A percentile compares a stretch with the other conserved stretches of the same genome.
Evolutionary conservation across 2,329 filamentous ascomycete species (phyloP).

Genomic region (Curvularia eragrostidis): DNA sequence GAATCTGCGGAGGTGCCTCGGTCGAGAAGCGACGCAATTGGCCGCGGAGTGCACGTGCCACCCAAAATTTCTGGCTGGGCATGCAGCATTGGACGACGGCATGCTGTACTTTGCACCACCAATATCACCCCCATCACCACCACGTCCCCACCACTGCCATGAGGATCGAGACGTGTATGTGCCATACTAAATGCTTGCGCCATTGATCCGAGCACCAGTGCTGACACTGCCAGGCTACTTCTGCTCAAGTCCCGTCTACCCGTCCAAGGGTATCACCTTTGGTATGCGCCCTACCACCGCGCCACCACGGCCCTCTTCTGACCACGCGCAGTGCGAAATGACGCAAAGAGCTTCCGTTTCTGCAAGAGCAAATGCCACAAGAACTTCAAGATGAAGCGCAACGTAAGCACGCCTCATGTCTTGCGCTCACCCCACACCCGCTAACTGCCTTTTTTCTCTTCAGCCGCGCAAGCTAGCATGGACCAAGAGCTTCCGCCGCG

Average conservation of each 20-base stretch:
- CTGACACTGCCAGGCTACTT: slow-evolving; percentile 57
- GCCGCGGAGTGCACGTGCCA: slow-evolving; percentile 16
- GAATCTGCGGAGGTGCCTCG: slow-evolving; percentile 34
- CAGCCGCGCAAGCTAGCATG: slow-evolving; percentile 46
- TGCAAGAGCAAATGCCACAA: slow-evolving; percentile 67
- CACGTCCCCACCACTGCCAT: slow-evolving; percentile 29
- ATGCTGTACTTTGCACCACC: slow-evolving; percentile 7
- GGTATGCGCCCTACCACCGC: slow-evolving; percentile 5
- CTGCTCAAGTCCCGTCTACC: slow-evolving; percentile 66
- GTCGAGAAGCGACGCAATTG: slow-evolving; percentile 25
- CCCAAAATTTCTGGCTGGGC: slow-evolving; percentile 23
- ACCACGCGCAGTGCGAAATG: slow-evolving; percentile 44
- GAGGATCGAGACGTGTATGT: slow-evolving; percentile 40
- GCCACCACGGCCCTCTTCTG: background rate
- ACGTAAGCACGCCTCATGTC: slow-evolving; percentile 75
- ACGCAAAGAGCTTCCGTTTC: slow-evolving; percentile 70
- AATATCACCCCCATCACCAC: slow-evolving; percentile 16
- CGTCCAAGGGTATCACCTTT: slow-evolving; percentile 64
- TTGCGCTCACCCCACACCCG: background rate
- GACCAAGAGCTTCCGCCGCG: slow-evolving; percentile 54
- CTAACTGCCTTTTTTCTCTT: background rate
- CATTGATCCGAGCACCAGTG: slow-evolving; percentile 50
- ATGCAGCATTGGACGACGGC: background rate
- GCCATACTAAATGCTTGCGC: background rate
- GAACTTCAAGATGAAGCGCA: slow-evolving; percentile 95